Percentiles rank a stretch among this genome's conserved stretches.
phyloP scores from a whole-genome alignment of 805 yeast genomes.

The Barnettozyma siamensis region DNA sequence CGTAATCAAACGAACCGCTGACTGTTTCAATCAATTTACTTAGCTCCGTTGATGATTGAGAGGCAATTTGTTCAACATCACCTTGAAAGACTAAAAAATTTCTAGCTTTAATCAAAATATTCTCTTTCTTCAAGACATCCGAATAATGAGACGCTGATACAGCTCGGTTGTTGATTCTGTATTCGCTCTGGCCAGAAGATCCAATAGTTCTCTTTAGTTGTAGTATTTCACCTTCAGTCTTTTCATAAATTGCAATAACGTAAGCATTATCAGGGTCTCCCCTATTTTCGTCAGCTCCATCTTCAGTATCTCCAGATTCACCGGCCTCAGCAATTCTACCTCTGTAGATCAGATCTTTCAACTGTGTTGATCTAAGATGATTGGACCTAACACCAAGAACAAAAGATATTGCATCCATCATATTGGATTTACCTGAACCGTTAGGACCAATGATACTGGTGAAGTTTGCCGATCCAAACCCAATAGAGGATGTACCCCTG shows the following conservation, averaged over 20 bases:
- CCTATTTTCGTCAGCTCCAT: conserved; percentile 16
- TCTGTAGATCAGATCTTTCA: conserved; percentile 77
- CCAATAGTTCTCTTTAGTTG: conserved; percentile 60
- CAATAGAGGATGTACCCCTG: conserved; percentile 65
- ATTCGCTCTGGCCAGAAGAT: conserved; percentile 56
- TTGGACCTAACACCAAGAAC: conserved; percentile 79
- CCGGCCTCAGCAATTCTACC: conserved; percentile 42
- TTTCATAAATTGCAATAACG: conserved; percentile 73
- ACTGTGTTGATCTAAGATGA: conserved; percentile 67
- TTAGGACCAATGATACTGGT: conserved; percentile 97
- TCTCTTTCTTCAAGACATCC: conserved; percentile 62
- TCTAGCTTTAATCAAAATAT: conserved; percentile 80
- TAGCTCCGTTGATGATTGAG: conserved; percentile 75
- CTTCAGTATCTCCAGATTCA: conserved; percentile 23
- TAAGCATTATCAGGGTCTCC: conserved; percentile 45
- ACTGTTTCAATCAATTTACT: conserved; percentile 72
- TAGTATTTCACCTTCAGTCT: conserved; percentile 50
- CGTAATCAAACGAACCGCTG: conserved; percentile 71
- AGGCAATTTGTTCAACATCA: conserved; percentile 89
- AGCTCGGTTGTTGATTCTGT: conserved; percentile 52
- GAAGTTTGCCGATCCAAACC: conserved; percentile 78
- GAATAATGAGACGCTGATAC: conserved; percentile 65
- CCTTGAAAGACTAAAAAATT: conserved; percentile 96
- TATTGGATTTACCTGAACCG: conserved; percentile 95
- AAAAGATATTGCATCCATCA: conserved; percentile 96